These are phyloP conservation scores for Thamnidium elegans DNA, from an alignment of 192 early-diverging fungal species.

Conservation along the genomic window DNA sequence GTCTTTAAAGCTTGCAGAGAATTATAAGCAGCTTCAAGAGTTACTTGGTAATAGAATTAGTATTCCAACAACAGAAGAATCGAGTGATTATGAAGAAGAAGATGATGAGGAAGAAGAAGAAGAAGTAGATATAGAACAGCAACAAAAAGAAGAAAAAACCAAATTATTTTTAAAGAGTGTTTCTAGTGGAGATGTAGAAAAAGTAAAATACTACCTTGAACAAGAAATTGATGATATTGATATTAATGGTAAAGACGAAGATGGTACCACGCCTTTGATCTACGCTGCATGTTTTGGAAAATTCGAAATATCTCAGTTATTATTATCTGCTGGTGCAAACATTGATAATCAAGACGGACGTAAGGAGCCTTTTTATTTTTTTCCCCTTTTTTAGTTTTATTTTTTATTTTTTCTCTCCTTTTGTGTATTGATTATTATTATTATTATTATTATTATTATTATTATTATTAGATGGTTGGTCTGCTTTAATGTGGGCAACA, in stretches of 20 bases:
- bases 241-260: conserved; percentile 80
- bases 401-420: too few relatives aligned
- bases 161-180: conserved; percentile 66
- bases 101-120: conserved; percentile 9
- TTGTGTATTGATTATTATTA: not conserved
- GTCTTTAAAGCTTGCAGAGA: conserved; percentile 31
- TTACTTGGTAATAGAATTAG: conserved; percentile 20
- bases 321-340: conserved; percentile 74
- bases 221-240: conserved; percentile 50
- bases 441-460: too few relatives aligned
- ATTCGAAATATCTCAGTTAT: conserved; percentile 61
- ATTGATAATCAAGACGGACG: conserved; percentile 67
- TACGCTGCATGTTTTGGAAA: conserved; percentile 90
- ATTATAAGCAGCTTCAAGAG: conserved; percentile 29
- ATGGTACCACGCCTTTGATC: conserved; percentile 84
- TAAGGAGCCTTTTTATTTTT: conserved; percentile 18
- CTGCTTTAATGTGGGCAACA: conserved; percentile 91
- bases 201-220: conserved; percentile 57
- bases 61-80: conserved; percentile 13
- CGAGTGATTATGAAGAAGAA: conserved; percentile 5
- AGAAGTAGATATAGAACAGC: conserved; percentile 6
- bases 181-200: conserved; percentile 74
- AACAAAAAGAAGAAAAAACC: conserved; percentile 55
- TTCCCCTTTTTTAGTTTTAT: too few relatives aligned
- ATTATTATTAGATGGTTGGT: conserved; percentile 67